Conservation (phyloP, 2,329 filamentous ascomycete genomes). For the Ophiosphaerella narmari region DNA sequence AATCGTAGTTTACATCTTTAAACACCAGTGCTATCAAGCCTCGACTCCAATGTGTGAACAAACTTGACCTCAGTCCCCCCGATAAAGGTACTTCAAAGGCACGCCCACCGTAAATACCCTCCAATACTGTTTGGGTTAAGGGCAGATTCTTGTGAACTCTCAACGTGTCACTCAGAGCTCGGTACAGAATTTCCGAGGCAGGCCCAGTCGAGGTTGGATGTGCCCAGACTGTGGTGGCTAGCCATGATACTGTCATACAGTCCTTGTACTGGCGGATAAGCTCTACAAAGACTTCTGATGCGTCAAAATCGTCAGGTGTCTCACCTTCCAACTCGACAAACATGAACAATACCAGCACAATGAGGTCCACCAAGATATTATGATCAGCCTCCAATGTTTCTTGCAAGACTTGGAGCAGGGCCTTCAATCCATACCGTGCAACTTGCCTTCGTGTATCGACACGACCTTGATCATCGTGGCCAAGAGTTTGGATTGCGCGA, state of each 20-base stretch:
- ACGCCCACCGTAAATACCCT: constrained; percentile 37
- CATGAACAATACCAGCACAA: constrained; percentile 84
- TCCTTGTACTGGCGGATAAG: constrained; percentile 56
- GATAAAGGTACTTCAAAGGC: constrained; percentile 41
- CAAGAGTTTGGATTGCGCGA: constrained; percentile 55
- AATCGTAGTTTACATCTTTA: constrained; percentile 42
- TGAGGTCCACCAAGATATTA: constrained; percentile 77
- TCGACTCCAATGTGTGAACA: constrained; percentile 53
- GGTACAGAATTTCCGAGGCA: constrained; percentile 30
- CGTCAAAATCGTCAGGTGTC: constrained; percentile 69
- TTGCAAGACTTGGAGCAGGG: constrained; percentile 76
- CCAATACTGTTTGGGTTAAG: constrained; percentile 43
- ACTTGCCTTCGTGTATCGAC: constrained; percentile 55
- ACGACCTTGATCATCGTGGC: constrained; percentile 44
- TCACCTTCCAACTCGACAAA: constrained; percentile 69
- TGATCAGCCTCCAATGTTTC: constrained; percentile 76
- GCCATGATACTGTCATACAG: constrained; percentile 41
- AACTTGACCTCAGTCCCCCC: constrained; percentile 26
- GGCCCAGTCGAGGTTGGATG: constrained; percentile 35
- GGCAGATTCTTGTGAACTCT: constrained; percentile 34
- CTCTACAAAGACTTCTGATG: constrained; percentile 64
- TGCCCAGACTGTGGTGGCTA: constrained; percentile 41
- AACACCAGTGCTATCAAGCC: constrained; percentile 51
- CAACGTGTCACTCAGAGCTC: constrained; percentile 28
- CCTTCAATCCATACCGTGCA: constrained; percentile 75